Base-by-base conservation (phyloP, 805 yeast genomes). In the Metschnikowia matae region DNA sequence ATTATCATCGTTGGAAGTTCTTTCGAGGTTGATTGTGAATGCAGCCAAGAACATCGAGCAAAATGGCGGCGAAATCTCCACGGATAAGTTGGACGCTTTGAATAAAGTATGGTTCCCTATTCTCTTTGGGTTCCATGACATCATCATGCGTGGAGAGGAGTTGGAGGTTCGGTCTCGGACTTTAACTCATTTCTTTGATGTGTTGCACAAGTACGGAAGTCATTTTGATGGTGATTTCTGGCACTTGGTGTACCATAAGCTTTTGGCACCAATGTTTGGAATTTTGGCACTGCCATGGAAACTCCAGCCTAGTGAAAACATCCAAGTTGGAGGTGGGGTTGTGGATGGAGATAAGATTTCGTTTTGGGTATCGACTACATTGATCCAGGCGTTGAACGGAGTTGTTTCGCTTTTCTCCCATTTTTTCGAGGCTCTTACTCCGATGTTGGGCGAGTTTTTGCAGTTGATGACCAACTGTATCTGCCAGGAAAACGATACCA, bases 401-500 rank as follows among this genome's bases (percentile, higher is more conserved):
- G 80, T 90, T 84, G 84, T 92, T 59, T 84, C 87, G 0, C 72
- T 94, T 50, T 87, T 92, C 62, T 80, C 90, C 0, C 87, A 84
- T 55, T 92, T 87, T 68, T 94, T 91, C 65, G 87, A 80, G 39
- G 78, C 84, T 2, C 79, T 94, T 62, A 84, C 84, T 58, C 75
- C 81, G 39, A 81, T 87, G 79, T 73, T 92, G 46, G 87, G 83
- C 53, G 94, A 89, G 1, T 89, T 87, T 64, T 74, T 95, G 66
- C 82, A 82, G 17, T 74, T 95, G 46, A 69, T 94, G 50, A 83
- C 84, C 1, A 84, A 92, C 5, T 94, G 99, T 68, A 89, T 94
- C 46, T 89, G 96, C 60, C 99, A 94, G 67, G 97, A 91, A 60
- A 92, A 94, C 65, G 99, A 94, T 62, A 91, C 98, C 0, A 90